Conservation (phyloP, 192 early-diverging fungal genomes). For the Coemansia sp. region DNA sequence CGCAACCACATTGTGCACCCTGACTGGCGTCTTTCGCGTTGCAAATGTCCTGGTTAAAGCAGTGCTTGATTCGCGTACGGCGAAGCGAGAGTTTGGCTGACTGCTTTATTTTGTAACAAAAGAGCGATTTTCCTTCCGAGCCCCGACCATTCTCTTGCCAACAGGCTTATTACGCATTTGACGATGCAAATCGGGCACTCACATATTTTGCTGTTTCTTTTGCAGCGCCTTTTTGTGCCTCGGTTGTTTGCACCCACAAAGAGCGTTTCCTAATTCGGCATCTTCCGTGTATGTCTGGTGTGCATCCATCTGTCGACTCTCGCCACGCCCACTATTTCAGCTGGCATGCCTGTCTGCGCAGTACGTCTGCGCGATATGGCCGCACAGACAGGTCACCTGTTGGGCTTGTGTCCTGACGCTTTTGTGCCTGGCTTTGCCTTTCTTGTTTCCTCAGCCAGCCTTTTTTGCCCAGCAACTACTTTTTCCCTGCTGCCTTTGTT, state of each 20-base stretch:
- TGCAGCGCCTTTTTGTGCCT: slow-evolving; percentile 1
- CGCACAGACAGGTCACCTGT: background rate
- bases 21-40: too few relatives aligned
- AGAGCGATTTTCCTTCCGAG: background rate
- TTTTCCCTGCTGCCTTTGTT: background rate
- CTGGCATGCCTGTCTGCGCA: background rate
- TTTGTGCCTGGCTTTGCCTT: background rate
- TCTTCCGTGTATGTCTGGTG: slow-evolving; percentile 7
- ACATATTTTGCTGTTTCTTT: background rate
- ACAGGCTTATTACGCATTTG: slow-evolving; percentile 4
- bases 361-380: background rate
- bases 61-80: background rate
- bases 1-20: background rate
- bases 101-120: background rate
- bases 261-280: slow-evolving; percentile 17
- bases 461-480: background rate
- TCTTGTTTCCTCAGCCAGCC: background rate
- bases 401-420: background rate
- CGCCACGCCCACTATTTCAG: slow-evolving; percentile 16
- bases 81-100: background rate
- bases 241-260: slow-evolving; percentile 6
- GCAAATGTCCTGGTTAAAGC: background rate
- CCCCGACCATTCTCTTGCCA: background rate
- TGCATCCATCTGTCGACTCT: background rate
- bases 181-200: slow-evolving; percentile 12